Evolutionary conservation across 2,329 filamentous ascomycete genomes (phyloP), one percentile per base, ranked within the genome.

Genomic region (Chaetomiaceae sp.): DNA sequence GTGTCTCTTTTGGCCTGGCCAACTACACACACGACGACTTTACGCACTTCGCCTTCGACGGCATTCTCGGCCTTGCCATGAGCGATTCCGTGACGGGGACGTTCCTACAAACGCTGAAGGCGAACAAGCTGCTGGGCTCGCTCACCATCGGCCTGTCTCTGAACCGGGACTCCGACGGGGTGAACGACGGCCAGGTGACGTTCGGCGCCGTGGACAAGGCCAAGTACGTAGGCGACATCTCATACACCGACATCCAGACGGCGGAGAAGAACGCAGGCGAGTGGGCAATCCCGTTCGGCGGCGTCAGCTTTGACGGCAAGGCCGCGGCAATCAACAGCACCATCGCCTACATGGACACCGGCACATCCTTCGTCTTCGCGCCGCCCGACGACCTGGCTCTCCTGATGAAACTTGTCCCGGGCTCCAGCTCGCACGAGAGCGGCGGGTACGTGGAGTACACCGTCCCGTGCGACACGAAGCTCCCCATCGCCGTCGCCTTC

Each of bases 31-130:
- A 86, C 1, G 66, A 79, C 42, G 82, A 93, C 53, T 95, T 95
- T 63, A 67, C 71, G 22, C 75, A 77, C 42, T 95, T 91, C 57
- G 84, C 87, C 1, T 89, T 95, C 65, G 89, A 95, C 62, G 89
- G 89, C 19, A 94, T 95, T 39, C 69, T 95, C 3, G 89, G 88
- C 4, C 68, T 95, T 19, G 84, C 86, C 14, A 81, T 83, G 56
- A 75, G 75, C 50, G 68, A 72, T 10, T 76, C 75, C 3, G 70
- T 69, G 29, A 75, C 76, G 5, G 77, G 84, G 17, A 86, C 81
- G 36, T 82, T 93, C 56, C 72, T 93, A 61, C 71, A 83, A 32
- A 68, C 74, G 2, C 65, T 94, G 36, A 69, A 71, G 14, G 58
- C 74, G 1, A 70, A 75, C n/a, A 72, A 75, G 18, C 58, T 76